A percentile compares a stretch with the other conserved stretches of the same genome.
Conservation (phyloP, 2,329 filamentous ascomycete species). For the Exophiala mesophila region DNA sequence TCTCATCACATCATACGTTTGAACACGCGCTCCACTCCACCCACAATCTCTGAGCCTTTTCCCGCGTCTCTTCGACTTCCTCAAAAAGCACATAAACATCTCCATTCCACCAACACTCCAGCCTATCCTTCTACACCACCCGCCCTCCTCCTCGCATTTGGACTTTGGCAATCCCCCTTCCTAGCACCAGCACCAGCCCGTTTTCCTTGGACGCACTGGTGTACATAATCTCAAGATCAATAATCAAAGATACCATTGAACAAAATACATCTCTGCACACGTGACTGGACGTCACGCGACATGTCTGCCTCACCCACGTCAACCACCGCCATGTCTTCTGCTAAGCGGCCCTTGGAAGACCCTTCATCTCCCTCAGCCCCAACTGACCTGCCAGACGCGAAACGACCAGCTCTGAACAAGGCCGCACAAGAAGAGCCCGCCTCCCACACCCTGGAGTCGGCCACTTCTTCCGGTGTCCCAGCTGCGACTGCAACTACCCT, state of each 20-base stretch:
- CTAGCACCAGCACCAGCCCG: slow-evolving; percentile 85
- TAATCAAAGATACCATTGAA: slow-evolving; percentile 53
- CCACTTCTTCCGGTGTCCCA: slow-evolving; percentile 34
- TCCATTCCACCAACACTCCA: slow-evolving; percentile 10
- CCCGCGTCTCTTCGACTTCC: slow-evolving; percentile 19
- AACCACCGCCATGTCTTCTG: slow-evolving; percentile 43
- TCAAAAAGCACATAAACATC: slow-evolving; percentile 19
- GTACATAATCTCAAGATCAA: slow-evolving; percentile 67
- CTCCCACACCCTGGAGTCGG: slow-evolving; percentile 26
- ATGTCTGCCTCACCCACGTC: slow-evolving; percentile 64
- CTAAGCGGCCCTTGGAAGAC: slow-evolving; percentile 93
- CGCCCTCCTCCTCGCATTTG: slow-evolving; percentile 30
- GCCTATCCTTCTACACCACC: slow-evolving; percentile 7
- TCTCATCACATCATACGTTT: slow-evolving; percentile 1
- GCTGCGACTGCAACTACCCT: slow-evolving; percentile 26
- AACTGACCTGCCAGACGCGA: slow-evolving; percentile 92
- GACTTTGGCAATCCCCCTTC: slow-evolving; percentile 28
- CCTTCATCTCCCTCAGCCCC: slow-evolving; percentile 89
- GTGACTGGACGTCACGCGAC: slow-evolving; percentile 42
- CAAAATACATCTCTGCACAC: too few species aligned
- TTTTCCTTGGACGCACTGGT: slow-evolving; percentile 87
- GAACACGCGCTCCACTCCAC: neutral
- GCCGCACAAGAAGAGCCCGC: slow-evolving; percentile 61
- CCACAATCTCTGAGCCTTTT: slow-evolving; percentile 10
- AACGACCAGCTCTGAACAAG: slow-evolving; percentile 94